A percentile compares a stretch with the other conserved stretches of the same genome.
phyloP scores from a whole-genome alignment of 805 yeast genomes.

The Monosporozyma yasuniensis region DNA sequence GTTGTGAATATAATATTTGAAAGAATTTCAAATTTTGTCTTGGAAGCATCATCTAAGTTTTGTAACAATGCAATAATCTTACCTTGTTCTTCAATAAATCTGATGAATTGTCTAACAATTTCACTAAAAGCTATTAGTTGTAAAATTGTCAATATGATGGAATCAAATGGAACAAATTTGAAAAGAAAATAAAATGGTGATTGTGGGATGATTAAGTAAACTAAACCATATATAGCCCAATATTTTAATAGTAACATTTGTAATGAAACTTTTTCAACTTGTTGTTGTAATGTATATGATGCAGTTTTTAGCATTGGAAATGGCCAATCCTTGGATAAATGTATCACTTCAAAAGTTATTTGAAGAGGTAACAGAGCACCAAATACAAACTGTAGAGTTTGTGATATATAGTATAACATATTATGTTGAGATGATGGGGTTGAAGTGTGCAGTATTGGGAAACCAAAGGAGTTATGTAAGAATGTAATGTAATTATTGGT shows the following conservation, averaged over 20 bases:
- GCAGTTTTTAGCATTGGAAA: conserved; percentile 5
- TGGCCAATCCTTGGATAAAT: conserved; percentile 8
- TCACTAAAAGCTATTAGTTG: conserved; percentile 11
- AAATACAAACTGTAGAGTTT: conserved; percentile 5
- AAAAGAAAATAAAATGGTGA: conserved; percentile 8
- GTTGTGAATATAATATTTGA: conserved; percentile 4
- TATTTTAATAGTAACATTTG: conserved; percentile 14
- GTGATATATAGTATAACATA: neutral
- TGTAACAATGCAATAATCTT: conserved; percentile 10
- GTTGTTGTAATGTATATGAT: conserved; percentile 4
- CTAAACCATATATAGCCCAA: conserved; percentile 15
- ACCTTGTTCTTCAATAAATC: conserved; percentile 14
- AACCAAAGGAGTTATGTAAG: too few species aligned
- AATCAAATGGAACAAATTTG: conserved; percentile 11
- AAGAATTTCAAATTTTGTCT: conserved; percentile 10
- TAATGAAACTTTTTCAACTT: conserved; percentile 3
- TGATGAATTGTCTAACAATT: conserved; percentile 12
- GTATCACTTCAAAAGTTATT: conserved; percentile 17
- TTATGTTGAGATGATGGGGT: neutral
- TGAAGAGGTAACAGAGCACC: conserved; percentile 19
- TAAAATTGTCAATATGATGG: conserved; percentile 5
- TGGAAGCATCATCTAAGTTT: conserved; percentile 6
- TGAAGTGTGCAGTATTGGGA: neutral
- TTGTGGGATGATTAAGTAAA: conserved; percentile 12
- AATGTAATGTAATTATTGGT: too few species aligned